Conservation (phyloP, 306 rosid species). For the Canavalia ensiformis region DNA sequence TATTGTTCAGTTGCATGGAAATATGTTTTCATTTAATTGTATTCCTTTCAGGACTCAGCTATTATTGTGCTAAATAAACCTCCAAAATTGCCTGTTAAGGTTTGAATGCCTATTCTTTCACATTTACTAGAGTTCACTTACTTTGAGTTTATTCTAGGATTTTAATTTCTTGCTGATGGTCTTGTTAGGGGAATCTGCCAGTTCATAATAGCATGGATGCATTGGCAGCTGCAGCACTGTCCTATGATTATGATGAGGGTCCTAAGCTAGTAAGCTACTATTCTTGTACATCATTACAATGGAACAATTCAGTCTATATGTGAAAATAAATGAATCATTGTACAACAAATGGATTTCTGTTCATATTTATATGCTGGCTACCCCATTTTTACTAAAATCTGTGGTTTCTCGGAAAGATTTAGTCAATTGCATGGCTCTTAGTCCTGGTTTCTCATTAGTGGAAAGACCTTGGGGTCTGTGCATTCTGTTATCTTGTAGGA, state of each 20-base stretch:
- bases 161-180: constrained; percentile 48
- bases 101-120: constrained; percentile 48
- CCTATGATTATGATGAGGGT: constrained; percentile 84
- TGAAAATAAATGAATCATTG: constrained; percentile 27
- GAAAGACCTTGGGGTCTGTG: constrained; percentile 12
- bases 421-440: constrained; percentile 36
- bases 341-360: constrained; percentile 17
- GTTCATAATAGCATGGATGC: constrained; percentile 98
- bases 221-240: constrained; percentile 93
- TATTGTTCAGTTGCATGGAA: constrained; percentile 15
- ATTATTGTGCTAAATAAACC: constrained; percentile 91
- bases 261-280: constrained; percentile 82
- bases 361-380: neutral
- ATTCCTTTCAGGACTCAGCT: constrained; percentile 77
- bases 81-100: constrained; percentile 94
- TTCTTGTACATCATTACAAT: constrained; percentile 23
- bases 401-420: constrained; percentile 13
- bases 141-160: constrained; percentile 31
- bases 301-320: constrained; percentile 26
- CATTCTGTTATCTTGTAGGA: neutral
- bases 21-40: constrained; percentile 35
- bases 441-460: constrained; percentile 6
- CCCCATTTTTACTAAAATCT: constrained; percentile 17
- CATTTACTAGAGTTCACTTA: constrained; percentile 24
- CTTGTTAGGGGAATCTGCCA: constrained; percentile 88